Evolutionary conservation across 2,329 filamentous ascomycete genomes (phyloP).

Genomic region (Westerdykella ornata): DNA sequence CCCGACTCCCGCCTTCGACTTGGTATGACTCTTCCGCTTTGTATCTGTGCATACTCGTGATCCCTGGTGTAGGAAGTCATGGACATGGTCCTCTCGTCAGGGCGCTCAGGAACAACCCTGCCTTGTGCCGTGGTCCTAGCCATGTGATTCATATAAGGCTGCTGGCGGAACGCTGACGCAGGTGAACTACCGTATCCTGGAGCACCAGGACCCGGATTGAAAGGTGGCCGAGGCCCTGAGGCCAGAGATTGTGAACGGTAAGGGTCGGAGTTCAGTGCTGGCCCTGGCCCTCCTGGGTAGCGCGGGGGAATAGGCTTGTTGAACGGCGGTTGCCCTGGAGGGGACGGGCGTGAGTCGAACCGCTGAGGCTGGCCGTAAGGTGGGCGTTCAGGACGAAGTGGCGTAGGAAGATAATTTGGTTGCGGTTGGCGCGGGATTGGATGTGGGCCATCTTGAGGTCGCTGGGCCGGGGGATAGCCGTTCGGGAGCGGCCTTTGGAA

Average conservation of each 20-base stretch:
- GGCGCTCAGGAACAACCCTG: slow-evolving; percentile 80
- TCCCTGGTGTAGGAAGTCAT: slow-evolving; percentile 79
- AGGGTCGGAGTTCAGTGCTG: slow-evolving; percentile 74
- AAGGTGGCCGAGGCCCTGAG: slow-evolving; percentile 62
- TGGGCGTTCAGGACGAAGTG: slow-evolving; percentile 56
- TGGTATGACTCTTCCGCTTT: slow-evolving; percentile 80
- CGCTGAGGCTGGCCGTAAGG: slow-evolving; percentile 69
- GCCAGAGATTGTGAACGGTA: slow-evolving; percentile 94
- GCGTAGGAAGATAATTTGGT: slow-evolving; percentile 55
- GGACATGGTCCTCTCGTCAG: slow-evolving; percentile 92
- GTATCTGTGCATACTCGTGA: slow-evolving; percentile 71
- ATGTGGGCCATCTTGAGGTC: slow-evolving; percentile 30
- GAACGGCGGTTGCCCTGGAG: slow-evolving; percentile 44
- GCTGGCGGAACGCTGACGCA: slow-evolving; percentile 70
- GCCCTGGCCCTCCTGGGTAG: slow-evolving; percentile 49
- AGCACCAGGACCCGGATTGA: slow-evolving; percentile 49
- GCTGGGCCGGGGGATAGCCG: slow-evolving; percentile 34
- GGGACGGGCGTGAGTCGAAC: slow-evolving; percentile 54
- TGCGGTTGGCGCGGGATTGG: slow-evolving; percentile 40
- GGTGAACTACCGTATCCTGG: slow-evolving; percentile 48
- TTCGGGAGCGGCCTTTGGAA: slow-evolving; percentile 32
- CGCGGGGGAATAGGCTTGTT: slow-evolving; percentile 53
- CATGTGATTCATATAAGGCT: slow-evolving; percentile 61
- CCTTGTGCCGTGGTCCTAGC: slow-evolving; percentile 86
- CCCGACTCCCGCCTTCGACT: slow-evolving; percentile 58